phyloP scores from a whole-genome alignment of 2,329 filamentous ascomycete species.

The Hortaea werneckii region DNA sequence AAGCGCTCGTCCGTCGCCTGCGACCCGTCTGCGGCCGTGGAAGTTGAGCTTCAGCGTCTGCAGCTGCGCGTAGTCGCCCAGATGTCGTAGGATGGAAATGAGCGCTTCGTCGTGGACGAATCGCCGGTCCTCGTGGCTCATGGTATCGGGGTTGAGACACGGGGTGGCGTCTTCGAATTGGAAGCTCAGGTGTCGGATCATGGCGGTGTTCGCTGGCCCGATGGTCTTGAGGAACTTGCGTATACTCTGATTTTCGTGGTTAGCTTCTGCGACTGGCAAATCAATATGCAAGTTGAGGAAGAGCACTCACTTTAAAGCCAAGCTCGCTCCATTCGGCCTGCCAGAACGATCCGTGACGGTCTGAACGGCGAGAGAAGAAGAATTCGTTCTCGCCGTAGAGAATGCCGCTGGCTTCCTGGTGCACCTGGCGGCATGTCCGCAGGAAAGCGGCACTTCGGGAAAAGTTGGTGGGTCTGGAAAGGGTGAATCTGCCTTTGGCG shows the following conservation, averaged over 20 bases:
- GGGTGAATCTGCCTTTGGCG: constrained; percentile 23
- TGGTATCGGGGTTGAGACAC: constrained; percentile 29
- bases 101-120: constrained; percentile 40
- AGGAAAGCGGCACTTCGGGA: constrained; percentile 35
- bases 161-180: constrained; percentile 36
- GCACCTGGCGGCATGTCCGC: constrained; percentile 35
- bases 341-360: constrained; percentile 29
- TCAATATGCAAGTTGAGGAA: background rate
- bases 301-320: constrained; percentile 30
- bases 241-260: constrained; percentile 13
- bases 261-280: no score
- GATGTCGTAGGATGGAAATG: constrained; percentile 34
- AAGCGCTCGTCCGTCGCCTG: constrained; percentile 32
- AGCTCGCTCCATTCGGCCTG: constrained; percentile 34
- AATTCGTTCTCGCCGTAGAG: constrained; percentile 43
- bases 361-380: constrained; percentile 31
- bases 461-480: constrained; percentile 28
- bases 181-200: constrained; percentile 37
- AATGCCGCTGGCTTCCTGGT: constrained; percentile 36
- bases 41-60: constrained; percentile 34
- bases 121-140: constrained; percentile 33
- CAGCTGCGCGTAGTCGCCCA: constrained; percentile 32
- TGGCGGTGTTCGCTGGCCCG: constrained; percentile 36
- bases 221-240: constrained; percentile 37
- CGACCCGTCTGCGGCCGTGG: constrained; percentile 28